phyloP scores from a whole-genome alignment of 768 basidiomycete genomes.

The Daedaleopsis nitida region DNA sequence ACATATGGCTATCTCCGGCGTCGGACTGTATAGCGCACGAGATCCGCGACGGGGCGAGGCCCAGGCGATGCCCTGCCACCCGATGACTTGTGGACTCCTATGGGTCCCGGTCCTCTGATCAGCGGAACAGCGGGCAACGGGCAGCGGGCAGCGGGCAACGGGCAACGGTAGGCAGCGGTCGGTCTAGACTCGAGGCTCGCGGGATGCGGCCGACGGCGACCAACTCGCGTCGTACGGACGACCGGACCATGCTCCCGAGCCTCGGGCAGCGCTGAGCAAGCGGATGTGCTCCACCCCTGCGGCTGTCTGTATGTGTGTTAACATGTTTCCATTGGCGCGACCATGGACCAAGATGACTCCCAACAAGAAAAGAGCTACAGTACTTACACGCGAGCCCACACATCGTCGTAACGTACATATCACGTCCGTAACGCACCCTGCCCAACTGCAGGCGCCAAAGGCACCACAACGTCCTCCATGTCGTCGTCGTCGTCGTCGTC shows the following conservation, averaged over 20 bases:
- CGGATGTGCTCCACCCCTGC: too few species aligned
- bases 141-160: not conserved
- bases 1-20: not conserved
- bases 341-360: too few species aligned
- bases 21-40: not conserved
- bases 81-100: constrained; percentile 5
- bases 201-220: not conserved
- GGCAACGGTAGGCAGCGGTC: not conserved
- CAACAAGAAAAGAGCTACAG: not conserved
- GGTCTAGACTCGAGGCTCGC: not conserved
- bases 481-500: constrained; percentile 25
- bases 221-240: not conserved
- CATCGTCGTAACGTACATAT: not conserved
- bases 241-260: too few species aligned
- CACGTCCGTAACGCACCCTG: constrained; percentile 18
- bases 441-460: constrained; percentile 4
- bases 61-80: not conserved
- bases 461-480: constrained; percentile 33
- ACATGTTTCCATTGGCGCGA: too few species aligned
- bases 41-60: not conserved
- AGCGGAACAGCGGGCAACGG: not conserved
- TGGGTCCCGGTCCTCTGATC: constrained; percentile 10
- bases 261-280: too few species aligned
- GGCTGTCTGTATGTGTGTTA: too few species aligned
- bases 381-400: not conserved